Evolutionary conservation across 1,284 basidiomycete genomes (phyloP).

Genomic region (Irpex sp.): DNA sequence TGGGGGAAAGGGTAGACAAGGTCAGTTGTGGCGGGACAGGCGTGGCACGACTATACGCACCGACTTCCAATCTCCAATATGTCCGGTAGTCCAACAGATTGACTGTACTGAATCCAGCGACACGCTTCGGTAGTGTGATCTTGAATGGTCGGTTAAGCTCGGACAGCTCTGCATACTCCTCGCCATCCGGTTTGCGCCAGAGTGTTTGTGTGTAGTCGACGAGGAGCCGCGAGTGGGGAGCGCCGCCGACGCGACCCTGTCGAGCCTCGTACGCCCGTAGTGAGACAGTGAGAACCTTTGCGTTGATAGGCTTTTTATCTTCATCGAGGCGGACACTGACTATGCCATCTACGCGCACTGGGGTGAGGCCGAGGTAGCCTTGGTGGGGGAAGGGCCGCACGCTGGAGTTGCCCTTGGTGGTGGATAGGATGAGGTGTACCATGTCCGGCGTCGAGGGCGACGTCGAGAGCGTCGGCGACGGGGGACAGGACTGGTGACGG

Average conservation of each 20-base stretch:
- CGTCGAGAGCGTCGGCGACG: constrained; percentile 21
- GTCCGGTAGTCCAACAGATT: constrained; percentile 75
- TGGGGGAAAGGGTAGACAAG: not conserved
- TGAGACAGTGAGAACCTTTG: constrained; percentile 60
- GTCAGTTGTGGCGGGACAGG: constrained; percentile 4
- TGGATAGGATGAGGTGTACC: constrained; percentile 63
- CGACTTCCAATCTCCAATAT: constrained; percentile 79
- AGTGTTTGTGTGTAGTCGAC: constrained; percentile 62
- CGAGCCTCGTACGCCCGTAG: constrained; percentile 79
- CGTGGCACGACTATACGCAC: constrained; percentile 37
- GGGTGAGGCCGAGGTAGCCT: constrained; percentile 78
- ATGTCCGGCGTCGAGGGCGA: constrained; percentile 33
- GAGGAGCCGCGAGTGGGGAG: constrained; percentile 55
- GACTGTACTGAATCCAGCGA: constrained; percentile 65
- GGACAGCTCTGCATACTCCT: constrained; percentile 55
- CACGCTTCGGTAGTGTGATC: constrained; percentile 59
- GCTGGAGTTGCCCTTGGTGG: constrained; percentile 60
- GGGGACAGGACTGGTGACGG: constrained; percentile 4
- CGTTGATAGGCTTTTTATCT: constrained; percentile 61
- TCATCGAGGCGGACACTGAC: constrained; percentile 69
- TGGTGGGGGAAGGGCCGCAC: constrained; percentile 69
- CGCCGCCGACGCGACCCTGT: constrained; percentile 48
- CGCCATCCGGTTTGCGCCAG: constrained; percentile 60
- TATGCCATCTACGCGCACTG: constrained; percentile 74
- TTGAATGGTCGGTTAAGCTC: constrained; percentile 68